Base-by-base conservation (phyloP, 2,329 filamentous ascomycete genomes). In the Aspergillus neoniger region DNA sequence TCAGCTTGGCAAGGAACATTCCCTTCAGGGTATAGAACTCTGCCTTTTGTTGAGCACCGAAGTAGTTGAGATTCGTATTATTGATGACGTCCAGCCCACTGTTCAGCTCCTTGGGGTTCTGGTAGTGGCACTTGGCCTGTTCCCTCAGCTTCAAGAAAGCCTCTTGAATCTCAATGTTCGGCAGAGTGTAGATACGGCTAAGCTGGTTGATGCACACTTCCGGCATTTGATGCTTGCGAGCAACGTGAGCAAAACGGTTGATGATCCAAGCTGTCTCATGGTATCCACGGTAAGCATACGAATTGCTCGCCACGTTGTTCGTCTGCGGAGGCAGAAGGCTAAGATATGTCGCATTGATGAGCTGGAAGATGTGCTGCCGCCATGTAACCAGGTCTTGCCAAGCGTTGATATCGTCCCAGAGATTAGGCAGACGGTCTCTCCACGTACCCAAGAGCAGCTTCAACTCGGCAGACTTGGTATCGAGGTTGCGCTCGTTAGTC, bases 231-330 rank as follows among this genome's bases (percentile, higher is more conserved):
- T 99, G 95, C 81, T 99, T 99, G 59, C 95, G 88, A 51, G 95
- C 95, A 44, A 99, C 95, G 73, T 99, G 95, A 1, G 95, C 96
- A 72, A 99, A 99, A 17, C 95, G 86, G 76, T 99, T 99, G 78
- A 99, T 99, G 68, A 99, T 99, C 95, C 95, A 99, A 2, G 95
- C 95, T 12, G 95, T 99, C 79, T 99, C 95, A 71, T 99, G 95
- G 73, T 96, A 99, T 25, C 95, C 95, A 48, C 95, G 88, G 74
- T 99, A 99, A 0, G 95, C 95, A 75, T 95, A 98, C 0, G 93
- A 97, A 51, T 94, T 94, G 59, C 92, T 92, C 58, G 91, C 91
- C 1, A 92, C 87, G 68, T 92, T 95, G 73, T 90, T 89, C 23
- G 89, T 88, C 70, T 91, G 89, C 17, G 86, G 88, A 1, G 92